These are phyloP conservation scores for Thraustotheca clavata DNA, from an alignment of 352 stramenopile genomes.

Conservation along the genomic window DNA sequence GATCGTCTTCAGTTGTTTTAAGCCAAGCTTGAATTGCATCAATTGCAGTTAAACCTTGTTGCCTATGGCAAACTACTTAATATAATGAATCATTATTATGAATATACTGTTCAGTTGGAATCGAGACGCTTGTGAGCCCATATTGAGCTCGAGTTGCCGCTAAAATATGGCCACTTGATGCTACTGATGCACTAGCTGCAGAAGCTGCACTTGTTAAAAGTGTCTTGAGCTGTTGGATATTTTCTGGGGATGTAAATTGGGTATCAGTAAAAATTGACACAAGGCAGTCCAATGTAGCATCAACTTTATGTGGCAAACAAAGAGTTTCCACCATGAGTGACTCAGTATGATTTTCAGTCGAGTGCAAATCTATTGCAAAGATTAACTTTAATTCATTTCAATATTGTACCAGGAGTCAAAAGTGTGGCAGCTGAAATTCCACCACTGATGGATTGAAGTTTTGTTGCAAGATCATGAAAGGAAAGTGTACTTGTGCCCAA, in stretches of 20 bases:
- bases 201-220: constrained; percentile 61
- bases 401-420: constrained; percentile 29
- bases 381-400: not conserved
- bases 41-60: constrained; percentile 62
- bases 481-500: constrained; percentile 58
- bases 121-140: constrained; percentile 37
- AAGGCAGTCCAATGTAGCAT: constrained; percentile 48
- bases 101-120: constrained; percentile 41
- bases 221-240: constrained; percentile 41
- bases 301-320: constrained; percentile 65
- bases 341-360: constrained; percentile 21
- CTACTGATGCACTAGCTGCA: constrained; percentile 43
- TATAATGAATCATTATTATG: not conserved
- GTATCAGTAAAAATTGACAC: constrained; percentile 59
- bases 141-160: constrained; percentile 50
- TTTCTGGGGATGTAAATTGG: constrained; percentile 58
- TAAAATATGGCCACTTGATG: constrained; percentile 5
- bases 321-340: constrained; percentile 55
- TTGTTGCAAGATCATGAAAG: constrained; percentile 60
- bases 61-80: constrained; percentile 23
- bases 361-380: constrained; percentile 11
- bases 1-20: constrained; percentile 54
- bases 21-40: constrained; percentile 66
- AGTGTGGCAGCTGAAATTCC: constrained; percentile 67
- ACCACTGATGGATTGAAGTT: constrained; percentile 68